Base-by-base conservation (phyloP, 345 rosid genomes). In the Eucalyptus guilfoylei region DNA sequence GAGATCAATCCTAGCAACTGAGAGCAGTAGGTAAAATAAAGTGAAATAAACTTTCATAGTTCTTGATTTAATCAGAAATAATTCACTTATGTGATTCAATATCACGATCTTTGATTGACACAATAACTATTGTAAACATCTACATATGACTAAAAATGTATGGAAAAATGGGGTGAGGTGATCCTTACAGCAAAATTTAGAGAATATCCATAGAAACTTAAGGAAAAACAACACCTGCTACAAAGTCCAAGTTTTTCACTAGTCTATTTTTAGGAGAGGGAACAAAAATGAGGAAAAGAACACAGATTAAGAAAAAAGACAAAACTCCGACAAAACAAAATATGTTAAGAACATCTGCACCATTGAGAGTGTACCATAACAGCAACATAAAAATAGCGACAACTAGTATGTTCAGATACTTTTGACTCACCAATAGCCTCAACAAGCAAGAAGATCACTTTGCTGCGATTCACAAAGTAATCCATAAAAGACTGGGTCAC, bases 351-450 rank as follows among this genome's bases (percentile, higher is more conserved):
- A 76, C 28, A 21, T 76, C 83, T 21, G 47, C 83, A 76, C 15
- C 13, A 76, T 76, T 40, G 83, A 76, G 47, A 19, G 28, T 21
- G 85, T 40, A 40, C 47, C 28, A 67, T 54, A 64, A 26, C 88
- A 47, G 52, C 83, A 76, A 76, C 80, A 88, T 69, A 21, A 54
- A 48, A 13, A 6, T 44, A 81, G 30, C 13, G 13, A 21, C 48
- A 55, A 42, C 26, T 13, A 28, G 76, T 11, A 88, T 52, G 76
- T 45, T 42, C 40, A 42, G 64, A 80, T n/a, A 47, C 26, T 44
- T 24, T 87, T 28, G 80, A 89, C 47, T 94, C 89, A 97, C 99
- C 99, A 86, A 97, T 94, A 87, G 99, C 97, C 92, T 97, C 99
- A 28, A 97, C 97, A 80, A 96, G 92, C 93, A 95, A 90, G 45